Conservation (phyloP, 305 asterid species). For the Salvia sclarea region DNA sequence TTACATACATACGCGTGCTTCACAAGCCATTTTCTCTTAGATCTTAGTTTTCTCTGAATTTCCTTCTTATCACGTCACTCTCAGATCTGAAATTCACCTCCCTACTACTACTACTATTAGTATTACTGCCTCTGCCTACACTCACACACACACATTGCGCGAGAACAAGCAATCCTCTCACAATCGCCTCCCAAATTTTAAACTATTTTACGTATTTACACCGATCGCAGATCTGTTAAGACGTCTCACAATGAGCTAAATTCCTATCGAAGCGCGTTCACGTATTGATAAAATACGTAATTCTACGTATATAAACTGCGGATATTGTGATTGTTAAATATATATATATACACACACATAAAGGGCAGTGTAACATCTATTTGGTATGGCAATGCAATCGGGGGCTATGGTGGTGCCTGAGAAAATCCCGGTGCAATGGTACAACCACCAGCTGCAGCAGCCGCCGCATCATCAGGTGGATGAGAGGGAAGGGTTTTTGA, state of each 20-base stretch:
- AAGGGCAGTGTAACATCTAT: constrained; percentile 9
- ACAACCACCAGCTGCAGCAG: constrained; percentile 51
- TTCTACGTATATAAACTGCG: constrained; percentile 12
- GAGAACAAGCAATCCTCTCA: not conserved
- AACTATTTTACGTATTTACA: constrained; percentile 31
- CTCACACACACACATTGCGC: constrained; percentile 35
- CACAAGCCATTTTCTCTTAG: constrained; percentile 53
- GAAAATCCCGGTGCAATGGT: constrained; percentile 69
- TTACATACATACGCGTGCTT: constrained; percentile 42
- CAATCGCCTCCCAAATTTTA: constrained; percentile 18
- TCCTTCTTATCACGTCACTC: constrained; percentile 38
- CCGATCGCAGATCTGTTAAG: constrained; percentile 45
- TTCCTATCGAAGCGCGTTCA: constrained; percentile 14
- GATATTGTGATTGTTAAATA: constrained; percentile 16
- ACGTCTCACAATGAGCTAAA: constrained; percentile 37
- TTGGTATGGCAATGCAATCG: constrained; percentile 64
- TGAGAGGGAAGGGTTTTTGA: constrained; percentile 72
- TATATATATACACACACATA: not conserved
- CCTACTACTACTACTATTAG: constrained; percentile 20
- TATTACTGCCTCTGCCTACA: constrained; percentile 27
- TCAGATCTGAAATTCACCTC: constrained; percentile 49
- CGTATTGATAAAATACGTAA: constrained; percentile 14
- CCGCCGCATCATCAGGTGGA: constrained; percentile 50
- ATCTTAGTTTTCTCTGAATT: constrained; percentile 34
- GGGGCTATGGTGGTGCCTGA: constrained; percentile 65